These are phyloP conservation scores for Neofusicoccum sp. DNA, from an alignment of 2,329 filamentous ascomycete genomes.

Conservation along the genomic window DNA sequence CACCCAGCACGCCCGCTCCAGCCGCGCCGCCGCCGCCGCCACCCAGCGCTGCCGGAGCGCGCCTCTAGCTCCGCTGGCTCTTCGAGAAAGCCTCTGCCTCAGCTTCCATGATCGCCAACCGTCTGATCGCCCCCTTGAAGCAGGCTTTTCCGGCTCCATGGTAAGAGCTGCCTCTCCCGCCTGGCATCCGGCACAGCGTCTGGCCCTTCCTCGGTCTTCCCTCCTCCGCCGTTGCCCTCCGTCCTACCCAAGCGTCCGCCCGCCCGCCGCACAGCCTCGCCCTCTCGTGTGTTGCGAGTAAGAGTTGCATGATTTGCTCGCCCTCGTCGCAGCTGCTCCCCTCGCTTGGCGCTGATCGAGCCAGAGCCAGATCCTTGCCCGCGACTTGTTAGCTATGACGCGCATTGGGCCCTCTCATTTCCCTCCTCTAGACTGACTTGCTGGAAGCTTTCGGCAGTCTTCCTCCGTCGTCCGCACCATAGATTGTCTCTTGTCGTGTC, in stretches of 20 bases:
- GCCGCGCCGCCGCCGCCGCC: slow-evolving; percentile 11
- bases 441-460: slow-evolving; percentile 22
- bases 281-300: slow-evolving; percentile 11
- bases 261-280: slow-evolving; percentile 16
- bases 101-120: slow-evolving; percentile 20
- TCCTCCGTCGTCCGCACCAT: slow-evolving; percentile 21
- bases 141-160: slow-evolving; percentile 23
- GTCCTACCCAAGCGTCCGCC: slow-evolving; percentile 10
- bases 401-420: slow-evolving; percentile 24
- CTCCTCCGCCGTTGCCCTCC: slow-evolving; percentile 19
- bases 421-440: slow-evolving; percentile 22
- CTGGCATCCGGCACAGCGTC: slow-evolving; percentile 18
- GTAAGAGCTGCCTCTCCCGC: slow-evolving; percentile 22
- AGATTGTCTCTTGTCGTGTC: slow-evolving; percentile 20
- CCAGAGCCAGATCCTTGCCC: slow-evolving; percentile 22
- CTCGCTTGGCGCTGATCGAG: slow-evolving; percentile 23
- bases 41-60: slow-evolving; percentile 13
- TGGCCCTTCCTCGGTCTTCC: slow-evolving; percentile 22
- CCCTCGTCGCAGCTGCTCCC: slow-evolving; percentile 20
- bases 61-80: slow-evolving; percentile 14
- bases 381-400: slow-evolving; percentile 22
- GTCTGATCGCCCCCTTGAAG: slow-evolving; percentile 21
- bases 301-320: slow-evolving; percentile 21
- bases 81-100: slow-evolving; percentile 18
- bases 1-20: slow-evolving; percentile 1